A percentile compares a stretch with the other conserved stretches of the same genome.
phyloP scores from a whole-genome alignment of 345 rosid genomes.

The Populus pruinosa region DNA sequence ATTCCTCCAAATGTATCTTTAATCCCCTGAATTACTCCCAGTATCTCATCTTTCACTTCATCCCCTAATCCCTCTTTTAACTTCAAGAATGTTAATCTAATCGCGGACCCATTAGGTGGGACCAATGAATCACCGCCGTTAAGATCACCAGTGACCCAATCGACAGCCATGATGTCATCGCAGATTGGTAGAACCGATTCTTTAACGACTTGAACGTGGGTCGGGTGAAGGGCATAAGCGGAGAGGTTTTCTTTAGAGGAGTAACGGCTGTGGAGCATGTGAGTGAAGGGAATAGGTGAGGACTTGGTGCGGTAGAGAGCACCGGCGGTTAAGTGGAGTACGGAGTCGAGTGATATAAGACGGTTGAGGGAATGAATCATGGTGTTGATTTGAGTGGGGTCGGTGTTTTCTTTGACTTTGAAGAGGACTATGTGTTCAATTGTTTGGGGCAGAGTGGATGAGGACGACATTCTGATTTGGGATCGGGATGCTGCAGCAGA shows the following conservation, averaged over 20 bases:
- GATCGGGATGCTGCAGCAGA: conserved; percentile 3
- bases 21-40: conserved; percentile 46
- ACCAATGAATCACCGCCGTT: conserved; percentile 22
- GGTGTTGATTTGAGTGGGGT: conserved; percentile 38
- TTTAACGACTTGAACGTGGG: conserved; percentile 54
- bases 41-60: conserved; percentile 47
- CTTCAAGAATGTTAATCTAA: conserved; percentile 44
- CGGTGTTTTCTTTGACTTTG: conserved; percentile 56
- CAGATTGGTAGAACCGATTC: conserved; percentile 60
- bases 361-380: conserved; percentile 59
- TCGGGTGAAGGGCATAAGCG: conserved; percentile 57
- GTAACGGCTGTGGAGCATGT: conserved; percentile 88
- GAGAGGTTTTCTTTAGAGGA: conserved; percentile 49
- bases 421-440: conserved; percentile 82
- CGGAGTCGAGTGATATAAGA: conserved; percentile 50
- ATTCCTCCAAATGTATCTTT: conserved; percentile 40
- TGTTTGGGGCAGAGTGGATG: conserved; percentile 11
- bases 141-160: conserved; percentile 54
- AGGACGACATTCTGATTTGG: conserved; percentile 34
- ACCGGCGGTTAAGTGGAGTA: conserved; percentile 60
- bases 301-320: conserved; percentile 47
- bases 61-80: conserved; percentile 48
- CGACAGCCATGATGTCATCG: conserved; percentile 81
- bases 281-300: conserved; percentile 56
- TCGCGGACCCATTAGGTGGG: conserved; percentile 44